Evolutionary conservation across 164 flowering plant species (phyloP).

Genomic region (Dillenia turbinata): DNA sequence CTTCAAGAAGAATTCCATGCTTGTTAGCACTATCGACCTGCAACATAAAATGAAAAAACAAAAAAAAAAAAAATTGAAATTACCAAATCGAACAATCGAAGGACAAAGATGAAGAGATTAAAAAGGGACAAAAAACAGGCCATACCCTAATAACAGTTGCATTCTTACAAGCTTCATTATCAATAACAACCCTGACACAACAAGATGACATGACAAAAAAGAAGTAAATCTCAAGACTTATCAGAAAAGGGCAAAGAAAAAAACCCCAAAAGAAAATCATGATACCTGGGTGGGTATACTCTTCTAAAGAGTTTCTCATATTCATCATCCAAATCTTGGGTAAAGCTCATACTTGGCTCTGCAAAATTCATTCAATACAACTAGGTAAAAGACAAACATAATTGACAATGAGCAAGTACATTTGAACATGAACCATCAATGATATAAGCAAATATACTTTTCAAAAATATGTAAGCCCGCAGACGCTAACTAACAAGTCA

Average conservation of each 20-base stretch:
- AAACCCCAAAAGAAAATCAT: background rate
- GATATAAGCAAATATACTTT: too few species aligned
- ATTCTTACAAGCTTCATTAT: conserved; percentile 75
- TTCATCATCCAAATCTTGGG: conserved; percentile 77
- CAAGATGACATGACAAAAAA: conserved; percentile 5
- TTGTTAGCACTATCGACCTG: conserved; percentile 93
- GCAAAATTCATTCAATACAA: conserved; percentile 9
- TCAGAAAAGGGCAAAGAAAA: background rate
- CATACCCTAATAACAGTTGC: conserved; percentile 80
- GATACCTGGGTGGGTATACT: conserved; percentile 90
- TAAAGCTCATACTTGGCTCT: conserved; percentile 48
- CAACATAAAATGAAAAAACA: conserved; percentile 9
- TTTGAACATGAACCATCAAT: background rate
- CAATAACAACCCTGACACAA: conserved; percentile 79
- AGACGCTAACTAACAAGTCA: background rate
- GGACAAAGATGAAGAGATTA: background rate
- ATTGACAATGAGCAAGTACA: background rate
- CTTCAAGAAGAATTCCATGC: conserved; percentile 83
- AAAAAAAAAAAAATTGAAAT: conserved; percentile 2
- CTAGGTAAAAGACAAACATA: background rate
- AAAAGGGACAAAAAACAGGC: conserved; percentile 2
- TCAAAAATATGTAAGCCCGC: too few species aligned
- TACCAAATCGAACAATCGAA: conserved; percentile 3
- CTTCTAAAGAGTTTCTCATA: conserved; percentile 81
- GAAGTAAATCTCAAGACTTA: conserved; percentile 2